Evolutionary conservation across 768 basidiomycete species (phyloP).

Genomic region (Boletus eberwhitei): DNA sequence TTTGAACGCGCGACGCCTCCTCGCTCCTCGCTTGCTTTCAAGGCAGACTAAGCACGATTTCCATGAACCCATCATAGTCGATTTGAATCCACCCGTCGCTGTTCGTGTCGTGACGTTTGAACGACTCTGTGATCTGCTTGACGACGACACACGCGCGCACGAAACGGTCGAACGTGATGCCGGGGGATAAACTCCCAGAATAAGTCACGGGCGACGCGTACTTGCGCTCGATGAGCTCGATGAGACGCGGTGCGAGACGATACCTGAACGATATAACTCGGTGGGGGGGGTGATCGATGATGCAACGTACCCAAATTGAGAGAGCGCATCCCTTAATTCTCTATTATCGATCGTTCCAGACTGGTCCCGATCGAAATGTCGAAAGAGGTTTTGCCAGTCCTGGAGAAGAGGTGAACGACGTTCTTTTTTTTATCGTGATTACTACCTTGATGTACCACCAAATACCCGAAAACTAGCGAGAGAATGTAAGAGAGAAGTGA

Average conservation of each 20-base stretch:
- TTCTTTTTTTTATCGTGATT: neutral
- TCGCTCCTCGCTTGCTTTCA: constrained; percentile 18
- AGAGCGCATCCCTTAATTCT: constrained; percentile 68
- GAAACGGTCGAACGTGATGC: constrained; percentile 84
- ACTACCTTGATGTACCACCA: constrained; percentile 76
- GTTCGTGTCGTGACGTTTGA: constrained; percentile 63
- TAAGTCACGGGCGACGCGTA: constrained; percentile 50
- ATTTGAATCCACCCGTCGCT: constrained; percentile 52
- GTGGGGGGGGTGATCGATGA: neutral
- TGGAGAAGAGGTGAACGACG: constrained; percentile 12
- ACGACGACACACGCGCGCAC: constrained; percentile 82
- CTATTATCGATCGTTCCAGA: constrained; percentile 72
- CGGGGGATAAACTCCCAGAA: constrained; percentile 38
- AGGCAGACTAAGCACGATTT: constrained; percentile 44
- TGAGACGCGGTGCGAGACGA: constrained; percentile 62
- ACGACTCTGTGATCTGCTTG: constrained; percentile 73
- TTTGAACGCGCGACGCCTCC: neutral
- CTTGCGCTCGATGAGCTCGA: constrained; percentile 70
- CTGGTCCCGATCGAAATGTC: constrained; percentile 79
- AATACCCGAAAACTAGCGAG: constrained; percentile 57
- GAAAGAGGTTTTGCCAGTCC: constrained; percentile 86
- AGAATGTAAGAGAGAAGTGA: neutral
- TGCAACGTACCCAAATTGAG: constrained; percentile 61
- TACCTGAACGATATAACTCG: too few relatives aligned
- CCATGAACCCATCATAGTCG: constrained; percentile 55